These are phyloP conservation scores for Albugo candida DNA, from an alignment of 352 stramenopile genomes.

Conservation along the genomic window DNA sequence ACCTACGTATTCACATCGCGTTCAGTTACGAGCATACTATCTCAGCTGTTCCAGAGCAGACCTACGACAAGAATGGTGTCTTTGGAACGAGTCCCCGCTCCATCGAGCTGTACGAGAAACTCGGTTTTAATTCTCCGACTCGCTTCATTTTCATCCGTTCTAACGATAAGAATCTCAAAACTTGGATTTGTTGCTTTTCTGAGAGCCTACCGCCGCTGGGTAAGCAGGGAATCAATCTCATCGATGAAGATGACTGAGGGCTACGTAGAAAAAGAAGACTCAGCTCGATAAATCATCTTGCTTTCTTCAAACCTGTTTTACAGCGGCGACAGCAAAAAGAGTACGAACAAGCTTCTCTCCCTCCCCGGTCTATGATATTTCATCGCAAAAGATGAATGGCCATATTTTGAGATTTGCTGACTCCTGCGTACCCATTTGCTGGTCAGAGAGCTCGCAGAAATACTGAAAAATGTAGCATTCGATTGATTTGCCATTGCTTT, in stretches of 20 bases:
- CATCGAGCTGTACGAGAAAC: constrained; percentile 96
- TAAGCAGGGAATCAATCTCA: constrained; percentile 98
- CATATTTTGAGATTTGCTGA: too few species aligned
- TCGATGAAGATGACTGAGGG: constrained; percentile 98
- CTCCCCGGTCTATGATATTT: constrained; percentile 84
- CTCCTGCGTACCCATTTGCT: constrained; percentile 88
- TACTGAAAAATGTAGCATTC: constrained; percentile 97
- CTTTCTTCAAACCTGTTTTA: constrained; percentile 40
- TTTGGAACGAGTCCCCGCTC: constrained; percentile 78
- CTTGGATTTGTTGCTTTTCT: constrained; percentile 1
- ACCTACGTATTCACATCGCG: constrained; percentile 18
- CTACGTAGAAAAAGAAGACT: constrained; percentile 13
- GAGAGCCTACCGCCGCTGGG: constrained; percentile 67
- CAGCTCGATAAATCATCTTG: background rate
- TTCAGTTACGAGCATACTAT: background rate
- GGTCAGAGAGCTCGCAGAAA: constrained; percentile 95
- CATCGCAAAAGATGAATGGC: too few species aligned
- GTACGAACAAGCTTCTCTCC: constrained; percentile 95
- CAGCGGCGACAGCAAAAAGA: constrained; percentile 90
- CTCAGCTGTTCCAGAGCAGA: constrained; percentile 8
- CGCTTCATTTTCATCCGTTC: constrained; percentile 93
- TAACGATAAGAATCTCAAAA: constrained; percentile 4
- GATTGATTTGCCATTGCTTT: constrained; percentile 98
- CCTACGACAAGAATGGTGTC: constrained; percentile 82
- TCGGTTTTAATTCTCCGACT: constrained; percentile 96